phyloP scores from a whole-genome alignment of 2,329 filamentous ascomycete species.

The Talaromyces atroroseus region DNA sequence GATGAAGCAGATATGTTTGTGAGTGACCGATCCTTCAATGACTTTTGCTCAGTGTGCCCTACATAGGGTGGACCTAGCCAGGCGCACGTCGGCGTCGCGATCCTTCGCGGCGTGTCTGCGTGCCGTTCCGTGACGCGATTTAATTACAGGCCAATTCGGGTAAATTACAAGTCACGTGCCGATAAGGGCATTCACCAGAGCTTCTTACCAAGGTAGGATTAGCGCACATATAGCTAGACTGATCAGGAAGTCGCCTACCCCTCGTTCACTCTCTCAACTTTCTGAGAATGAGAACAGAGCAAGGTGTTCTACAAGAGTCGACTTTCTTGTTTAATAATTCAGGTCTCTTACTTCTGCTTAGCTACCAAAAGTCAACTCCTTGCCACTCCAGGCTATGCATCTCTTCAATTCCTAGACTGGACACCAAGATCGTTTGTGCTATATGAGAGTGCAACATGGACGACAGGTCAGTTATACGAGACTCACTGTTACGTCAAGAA shows the following conservation, averaged over 20 bases:
- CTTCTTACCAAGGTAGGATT: background rate
- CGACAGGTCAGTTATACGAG: background rate
- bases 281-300: background rate
- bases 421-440: background rate
- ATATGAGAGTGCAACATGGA: background rate
- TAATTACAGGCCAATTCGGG: slow-evolving; percentile 12
- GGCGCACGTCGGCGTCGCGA: slow-evolving; percentile 8
- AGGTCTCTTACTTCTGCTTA: background rate
- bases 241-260: background rate
- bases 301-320: no score
- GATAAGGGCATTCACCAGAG: background rate
- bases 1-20: background rate
- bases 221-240: background rate
- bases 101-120: slow-evolving; percentile 11
- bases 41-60: background rate
- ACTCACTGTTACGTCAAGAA: background rate
- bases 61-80: slow-evolving; percentile 7
- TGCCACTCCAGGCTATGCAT: background rate
- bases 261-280: background rate
- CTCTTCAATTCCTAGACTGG: background rate
- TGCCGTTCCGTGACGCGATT: slow-evolving; percentile 9
- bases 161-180: slow-evolving; percentile 10
- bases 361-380: background rate
- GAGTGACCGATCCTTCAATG: background rate
- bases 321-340: no score